Conservation (phyloP, 1,284 basidiomycete genomes). For the Exsudoporus floridanus region DNA sequence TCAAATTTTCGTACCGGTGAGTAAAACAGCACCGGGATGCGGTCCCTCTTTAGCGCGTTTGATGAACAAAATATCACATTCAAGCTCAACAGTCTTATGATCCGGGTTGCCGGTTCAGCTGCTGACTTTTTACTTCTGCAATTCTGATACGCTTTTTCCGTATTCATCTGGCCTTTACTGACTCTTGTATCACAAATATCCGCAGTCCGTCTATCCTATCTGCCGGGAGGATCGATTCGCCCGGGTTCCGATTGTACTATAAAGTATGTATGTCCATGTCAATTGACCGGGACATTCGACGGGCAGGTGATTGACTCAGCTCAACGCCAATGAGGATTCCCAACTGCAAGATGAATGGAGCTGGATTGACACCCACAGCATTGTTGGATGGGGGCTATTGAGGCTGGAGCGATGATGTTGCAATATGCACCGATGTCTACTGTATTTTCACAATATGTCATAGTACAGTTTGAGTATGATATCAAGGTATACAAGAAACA, state of each 20-base stretch:
- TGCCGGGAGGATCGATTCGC: not conserved
- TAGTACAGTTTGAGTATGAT: conserved; percentile 6
- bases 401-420: too few relatives aligned
- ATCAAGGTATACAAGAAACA: conserved; percentile 9
- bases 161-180: not conserved
- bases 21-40: not conserved
- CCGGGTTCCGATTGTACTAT: not conserved
- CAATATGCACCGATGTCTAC: not conserved
- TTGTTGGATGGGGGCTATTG: too few relatives aligned
- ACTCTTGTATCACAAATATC: conserved; percentile 3
- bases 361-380: too few relatives aligned
- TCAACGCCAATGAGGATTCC: too few relatives aligned
- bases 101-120: conserved; percentile 39
- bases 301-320: too few relatives aligned
- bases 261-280: too few relatives aligned
- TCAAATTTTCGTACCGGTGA: not conserved
- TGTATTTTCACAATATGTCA: not conserved
- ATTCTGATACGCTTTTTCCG: conserved; percentile 47
- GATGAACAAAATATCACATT: conserved; percentile 67
- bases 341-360: too few relatives aligned
- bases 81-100: conserved; percentile 74
- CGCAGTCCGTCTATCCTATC: not conserved
- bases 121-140: conserved; percentile 63
- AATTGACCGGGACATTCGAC: too few relatives aligned
- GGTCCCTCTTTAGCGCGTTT: conserved; percentile 8